phyloP scores from a whole-genome alignment of 2,329 filamentous ascomycete genomes.

The Colletotrichum cordylinicola region DNA sequence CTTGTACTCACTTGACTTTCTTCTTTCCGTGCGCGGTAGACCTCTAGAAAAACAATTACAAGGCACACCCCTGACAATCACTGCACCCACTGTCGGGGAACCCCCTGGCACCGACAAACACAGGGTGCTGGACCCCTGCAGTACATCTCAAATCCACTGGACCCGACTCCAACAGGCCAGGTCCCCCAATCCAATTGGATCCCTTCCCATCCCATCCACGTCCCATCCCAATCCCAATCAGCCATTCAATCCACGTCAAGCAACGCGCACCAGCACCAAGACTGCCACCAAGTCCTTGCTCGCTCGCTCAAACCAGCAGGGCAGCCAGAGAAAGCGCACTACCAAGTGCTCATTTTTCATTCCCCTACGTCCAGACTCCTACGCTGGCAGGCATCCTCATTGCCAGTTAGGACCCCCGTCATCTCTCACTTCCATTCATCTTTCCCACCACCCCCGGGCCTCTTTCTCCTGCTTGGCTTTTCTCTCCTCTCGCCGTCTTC shows the following conservation, averaged over 20 bases:
- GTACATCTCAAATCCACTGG: conserved; percentile 1
- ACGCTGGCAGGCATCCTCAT: neutral
- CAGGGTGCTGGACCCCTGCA: conserved; percentile 14
- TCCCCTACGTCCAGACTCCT: neutral
- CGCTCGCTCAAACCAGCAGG: neutral
- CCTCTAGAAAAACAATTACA: neutral
- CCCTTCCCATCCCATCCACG: neutral
- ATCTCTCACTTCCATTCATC: neutral
- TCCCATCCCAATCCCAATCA: neutral
- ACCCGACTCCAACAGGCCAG: neutral
- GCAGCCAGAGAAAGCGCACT: neutral
- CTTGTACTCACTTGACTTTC: neutral
- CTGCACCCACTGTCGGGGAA: conserved; percentile 5
- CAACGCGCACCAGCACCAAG: neutral
- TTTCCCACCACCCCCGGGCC: neutral
- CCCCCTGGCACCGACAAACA: conserved; percentile 9
- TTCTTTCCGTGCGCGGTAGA: neutral
- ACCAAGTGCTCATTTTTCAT: neutral
- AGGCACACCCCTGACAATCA: neutral
- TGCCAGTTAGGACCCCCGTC: neutral
- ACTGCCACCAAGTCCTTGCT: neutral
- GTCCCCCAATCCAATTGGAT: neutral
- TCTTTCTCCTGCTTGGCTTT: neutral
- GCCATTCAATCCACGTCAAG: neutral
- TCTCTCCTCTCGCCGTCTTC: neutral